Base-by-base conservation (phyloP, 495 filamentous ascomycete species). In the Emericellopsis terricola region DNA sequence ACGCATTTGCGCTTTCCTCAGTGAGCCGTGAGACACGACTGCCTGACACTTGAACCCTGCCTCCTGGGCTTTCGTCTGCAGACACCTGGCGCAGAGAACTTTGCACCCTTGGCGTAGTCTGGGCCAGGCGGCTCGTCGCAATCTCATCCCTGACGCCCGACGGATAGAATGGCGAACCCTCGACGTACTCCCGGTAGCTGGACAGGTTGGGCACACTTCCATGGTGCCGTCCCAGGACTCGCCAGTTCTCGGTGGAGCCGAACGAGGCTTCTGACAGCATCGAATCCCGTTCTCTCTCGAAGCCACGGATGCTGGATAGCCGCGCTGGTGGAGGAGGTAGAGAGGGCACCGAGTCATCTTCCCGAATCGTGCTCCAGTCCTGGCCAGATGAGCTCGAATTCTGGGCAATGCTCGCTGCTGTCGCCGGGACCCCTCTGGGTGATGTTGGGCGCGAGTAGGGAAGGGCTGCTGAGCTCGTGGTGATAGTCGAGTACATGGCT, bases 211-310 rank as follows among this genome's bases (percentile, higher is more conserved):
- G 23, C 19, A 26, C n/a, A 15, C 33, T 35, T 18, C 19, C 20
- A 15, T 26, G 19, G 9, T 15, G 20, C 8, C 9, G n/a, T 26
- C 14, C 33, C 15, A 28, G 6, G 3, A 27, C 33, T 15, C 33
- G 33, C 33, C 33, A 35, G 33, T 35, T 35, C 20, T 35, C 33
- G 19, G 14, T 26, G 5, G 33, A 35, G 13, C 33, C 33, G 9
- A 35, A 35, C 23, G 33, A 35, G 6, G 33, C 19, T 23, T 35
- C 33, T 11, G 33, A 24, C 8, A 5, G 19, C 13, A 35, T 26
- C 15, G 19, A 24, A 19, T 35, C 24, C 16, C 33, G 9, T 15
- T 15, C 4, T 16, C 17, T 8, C 14, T 21, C 5, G 33, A 26
- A 15, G 4, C 20, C 13, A 8, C 15, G 21, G 4, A 26, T 3